Evolutionary conservation across 2,329 filamentous ascomycete genomes (phyloP), one percentile per base, ranked within the genome.

Genomic region (Aureobasidium vineae): DNA sequence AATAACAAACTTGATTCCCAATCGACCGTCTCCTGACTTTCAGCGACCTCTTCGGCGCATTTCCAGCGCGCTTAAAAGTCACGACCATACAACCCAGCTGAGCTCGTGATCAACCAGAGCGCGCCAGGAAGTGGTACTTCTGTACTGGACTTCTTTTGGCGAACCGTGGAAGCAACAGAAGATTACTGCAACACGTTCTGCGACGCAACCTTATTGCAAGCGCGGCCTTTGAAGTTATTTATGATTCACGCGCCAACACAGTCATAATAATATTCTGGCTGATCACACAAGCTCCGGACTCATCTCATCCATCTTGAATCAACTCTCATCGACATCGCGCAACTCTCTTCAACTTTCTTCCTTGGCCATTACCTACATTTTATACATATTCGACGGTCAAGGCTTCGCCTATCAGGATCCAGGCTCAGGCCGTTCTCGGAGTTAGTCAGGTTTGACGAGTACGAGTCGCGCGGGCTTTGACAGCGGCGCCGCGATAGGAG

Each of bases 41-140:
- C 54, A 59, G 38, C 38, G 26, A 21, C 54, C 19, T 43, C 40
- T 45, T 45, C 38, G 38, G 54, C 40, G 23, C 23, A 59, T 21
- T 19, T 33, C 23, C 23, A 45, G 10, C 23, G 33, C 54, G 40
- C 40, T 31, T 11, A 28, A 33, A 45, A 33, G 38, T 31, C 40
- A 38, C 43, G 15, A 15, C 57, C 41, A n/a, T 19, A 43, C 28
- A 26, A 21, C 31, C 28, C n/a, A 23, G 5, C 56, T 47, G 36
- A 49, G 54, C 54, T 59, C 26, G 54, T 61, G 57, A 61, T 38
- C 43, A 49, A 38, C 57, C 57, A 23, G 57, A 43, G 57, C 26
- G 41, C 43, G 57, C 57, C 57, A 61, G 57, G n/a, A 61, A 61
- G 28, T 49, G 57, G 57, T 61, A 61, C 57, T 61, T 45, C 36